Evolutionary conservation across 108 stramenopile species (phyloP), one percentile per base, ranked within the genome.

Genomic region (Fragilaria crotonensis): DNA sequence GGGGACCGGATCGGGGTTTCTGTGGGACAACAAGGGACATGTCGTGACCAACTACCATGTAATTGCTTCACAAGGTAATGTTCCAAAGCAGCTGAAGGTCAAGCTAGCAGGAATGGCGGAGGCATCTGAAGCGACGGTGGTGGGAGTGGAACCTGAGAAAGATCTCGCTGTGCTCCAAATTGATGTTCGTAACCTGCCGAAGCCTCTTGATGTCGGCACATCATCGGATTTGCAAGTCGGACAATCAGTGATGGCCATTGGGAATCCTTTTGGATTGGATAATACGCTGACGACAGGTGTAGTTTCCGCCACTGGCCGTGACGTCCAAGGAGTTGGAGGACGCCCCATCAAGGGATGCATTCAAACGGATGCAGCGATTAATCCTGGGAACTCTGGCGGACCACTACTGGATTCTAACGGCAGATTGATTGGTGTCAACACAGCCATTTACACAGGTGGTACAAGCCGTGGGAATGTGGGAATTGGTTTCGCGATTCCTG

Each of bases 251-350:
- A 48, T 88, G 27, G 89, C 89, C 4, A 96, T 96, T 66, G 95
- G 95, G 2, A 96, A 94, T 74, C 92, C 95, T 22, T 96, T 96
- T 59, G 95, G 92, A 9, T 58, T 94, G 20, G 78, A 84, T 46
- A 71, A 68, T 23, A 82, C 85, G 9, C 75, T 89, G 3, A 85
- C 88, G 14, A 73, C 80, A 1, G 95, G 95, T 5, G 76, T 96
- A 1, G 91, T 96, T 0, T 90, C 87, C 20, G 91, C 93, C 1
- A 29, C 87, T 21, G 90, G 90, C 7, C 52, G 90, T 20, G 87
- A 89, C 62, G 77, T 92, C 32, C 68, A 81, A 20, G 81, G 83
- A 0, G 70, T 84, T 18, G 83, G 80, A 18, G 88, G 88, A 0
- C 66, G 85, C 17, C 83, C 84, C 20, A 92, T 92, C 30, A 80